Percentiles rank a stretch among this genome's conserved stretches.
Evolutionary conservation across 2,329 filamentous ascomycete genomes (phyloP).

Genomic region (Exophiala calicioides): DNA sequence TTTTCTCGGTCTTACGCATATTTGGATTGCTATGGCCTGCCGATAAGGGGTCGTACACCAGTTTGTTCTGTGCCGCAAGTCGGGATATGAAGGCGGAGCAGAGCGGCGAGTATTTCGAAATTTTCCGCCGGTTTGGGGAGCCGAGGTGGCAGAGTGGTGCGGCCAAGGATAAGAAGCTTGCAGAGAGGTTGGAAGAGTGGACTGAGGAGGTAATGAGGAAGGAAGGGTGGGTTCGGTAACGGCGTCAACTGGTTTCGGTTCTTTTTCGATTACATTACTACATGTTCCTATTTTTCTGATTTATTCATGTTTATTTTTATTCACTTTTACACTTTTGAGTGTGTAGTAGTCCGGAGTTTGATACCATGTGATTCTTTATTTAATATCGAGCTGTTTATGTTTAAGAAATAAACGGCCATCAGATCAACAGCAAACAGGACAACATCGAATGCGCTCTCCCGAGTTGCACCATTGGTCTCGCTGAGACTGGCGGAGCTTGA

Average conservation of each 20-base stretch:
- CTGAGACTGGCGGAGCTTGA: too few species aligned
- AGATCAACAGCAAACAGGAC: too few species aligned
- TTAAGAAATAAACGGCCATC: too few species aligned
- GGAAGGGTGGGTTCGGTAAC: conserved; percentile 1
- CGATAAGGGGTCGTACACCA: conserved; percentile 41
- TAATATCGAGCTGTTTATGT: too few species aligned
- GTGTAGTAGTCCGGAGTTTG: too few species aligned
- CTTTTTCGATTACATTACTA: too few species aligned
- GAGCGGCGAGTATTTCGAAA: conserved; percentile 44
- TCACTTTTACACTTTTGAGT: too few species aligned
- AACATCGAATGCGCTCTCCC: too few species aligned
- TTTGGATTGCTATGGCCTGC: conserved; percentile 17
- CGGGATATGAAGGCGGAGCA: conserved; percentile 33
- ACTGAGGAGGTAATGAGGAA: conserved; percentile 35
- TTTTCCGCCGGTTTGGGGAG: conserved; percentile 38
- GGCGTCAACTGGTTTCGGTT: not conserved
- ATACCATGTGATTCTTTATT: too few species aligned
- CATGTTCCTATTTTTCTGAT: too few species aligned
- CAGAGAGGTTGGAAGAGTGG: conserved; percentile 45
- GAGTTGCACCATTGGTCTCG: too few species aligned
- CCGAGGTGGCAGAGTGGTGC: conserved; percentile 32
- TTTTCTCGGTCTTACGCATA: conserved; percentile 14
- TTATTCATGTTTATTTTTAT: too few species aligned
- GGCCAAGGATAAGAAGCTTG: conserved; percentile 37
- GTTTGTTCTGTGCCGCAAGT: conserved; percentile 40